A percentile compares a stretch with the other conserved stretches of the same genome.
phyloP scores from a whole-genome alignment of 2,329 filamentous ascomycete species.

The Ascosphaera pollenicola region DNA sequence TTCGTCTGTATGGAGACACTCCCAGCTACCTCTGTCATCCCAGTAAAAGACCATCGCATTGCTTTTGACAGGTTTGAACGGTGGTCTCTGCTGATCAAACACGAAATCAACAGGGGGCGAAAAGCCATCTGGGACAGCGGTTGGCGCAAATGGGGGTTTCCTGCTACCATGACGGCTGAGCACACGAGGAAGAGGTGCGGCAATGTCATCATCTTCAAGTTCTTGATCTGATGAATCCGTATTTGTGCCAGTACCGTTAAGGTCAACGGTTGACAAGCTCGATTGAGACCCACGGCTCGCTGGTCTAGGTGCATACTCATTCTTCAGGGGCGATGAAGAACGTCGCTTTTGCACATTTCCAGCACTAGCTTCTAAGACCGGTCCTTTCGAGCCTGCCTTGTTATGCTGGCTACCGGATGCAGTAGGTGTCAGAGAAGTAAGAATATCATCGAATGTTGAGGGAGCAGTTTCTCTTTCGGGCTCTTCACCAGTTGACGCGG shows the following conservation, averaged over 20 bases:
- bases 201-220: conserved; percentile 26
- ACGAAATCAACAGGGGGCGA: background rate
- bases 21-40: conserved; percentile 41
- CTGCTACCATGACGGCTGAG: conserved; percentile 17
- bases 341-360: conserved; percentile 35
- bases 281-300: conserved; percentile 38
- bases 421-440: background rate
- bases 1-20: conserved; percentile 36
- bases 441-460: conserved; percentile 1
- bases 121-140: conserved; percentile 15
- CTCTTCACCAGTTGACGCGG: background rate
- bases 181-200: conserved; percentile 14
- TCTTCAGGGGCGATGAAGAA: conserved; percentile 82
- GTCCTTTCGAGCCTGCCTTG: conserved; percentile 10
- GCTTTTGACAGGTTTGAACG: conserved; percentile 6
- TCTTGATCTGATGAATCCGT: conserved; percentile 35
- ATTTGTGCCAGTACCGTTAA: conserved; percentile 24
- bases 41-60: conserved; percentile 35
- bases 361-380: conserved; percentile 27
- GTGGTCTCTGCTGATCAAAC: background rate
- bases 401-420: conserved; percentile 17
- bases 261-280: conserved; percentile 32
- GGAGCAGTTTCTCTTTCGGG: background rate
- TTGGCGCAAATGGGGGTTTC: conserved; percentile 15
- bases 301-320: conserved; percentile 82